Conservation (phyloP, 108 stramenopile genomes). For the Skeletonema menzelii region DNA sequence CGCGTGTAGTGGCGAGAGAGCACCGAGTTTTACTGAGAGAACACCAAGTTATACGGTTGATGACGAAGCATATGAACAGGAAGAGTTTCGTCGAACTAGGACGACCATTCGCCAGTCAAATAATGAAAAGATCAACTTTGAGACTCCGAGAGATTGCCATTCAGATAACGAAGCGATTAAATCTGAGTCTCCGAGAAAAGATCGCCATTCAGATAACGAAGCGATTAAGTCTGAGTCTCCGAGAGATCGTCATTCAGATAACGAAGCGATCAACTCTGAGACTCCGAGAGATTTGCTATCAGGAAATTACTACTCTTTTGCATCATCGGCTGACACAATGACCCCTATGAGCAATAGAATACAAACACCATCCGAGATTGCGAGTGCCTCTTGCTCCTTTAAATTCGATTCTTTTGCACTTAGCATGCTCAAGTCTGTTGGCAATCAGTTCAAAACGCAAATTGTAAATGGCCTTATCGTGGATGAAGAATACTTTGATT, state of each 20-base stretch:
- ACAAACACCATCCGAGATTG: background rate
- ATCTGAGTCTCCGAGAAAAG: no score
- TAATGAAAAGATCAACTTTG: no score
- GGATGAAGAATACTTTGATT: background rate
- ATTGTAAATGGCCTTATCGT: background rate
- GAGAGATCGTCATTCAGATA: background rate
- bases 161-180: no score
- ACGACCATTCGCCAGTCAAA: background rate
- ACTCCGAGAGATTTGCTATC: background rate
- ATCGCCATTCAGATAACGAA: no score
- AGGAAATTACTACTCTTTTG: background rate
- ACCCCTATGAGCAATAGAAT: background rate
- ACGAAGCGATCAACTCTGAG: background rate
- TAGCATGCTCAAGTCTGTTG: background rate
- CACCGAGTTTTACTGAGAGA: no score
- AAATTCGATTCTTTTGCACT: background rate
- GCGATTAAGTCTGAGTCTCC: no score
- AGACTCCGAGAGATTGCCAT: background rate
- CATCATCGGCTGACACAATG: background rate
- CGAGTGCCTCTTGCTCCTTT: background rate
- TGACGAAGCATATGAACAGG: background rate
- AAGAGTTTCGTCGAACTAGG: background rate
- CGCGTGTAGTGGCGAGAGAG: background rate
- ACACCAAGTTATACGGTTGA: background rate
- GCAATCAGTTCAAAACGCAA: background rate